Base-by-base conservation (phyloP, 192 early-diverging fungal genomes). In the Coemansia sp. region DNA sequence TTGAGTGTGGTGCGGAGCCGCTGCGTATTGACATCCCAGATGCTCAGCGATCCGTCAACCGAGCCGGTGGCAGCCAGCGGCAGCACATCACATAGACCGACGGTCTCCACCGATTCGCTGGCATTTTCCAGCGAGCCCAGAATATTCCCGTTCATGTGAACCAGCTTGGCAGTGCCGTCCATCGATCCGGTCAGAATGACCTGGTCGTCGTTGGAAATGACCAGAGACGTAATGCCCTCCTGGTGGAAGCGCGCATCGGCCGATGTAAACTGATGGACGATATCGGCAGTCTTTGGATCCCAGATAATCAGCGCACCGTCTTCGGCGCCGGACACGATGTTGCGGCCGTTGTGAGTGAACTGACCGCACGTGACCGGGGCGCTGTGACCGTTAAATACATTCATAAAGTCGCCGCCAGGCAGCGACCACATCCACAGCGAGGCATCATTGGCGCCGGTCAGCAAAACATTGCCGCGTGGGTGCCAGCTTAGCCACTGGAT, bases 371-470 rank as follows among this genome's bases (percentile, higher is more conserved):
- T 88, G 21, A 95, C 87, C 8, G 90, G 71, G 15, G 79, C 88
- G 25, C 85, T 69, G 59, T 97, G 95, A 15, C 95, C 94, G 14
- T 83, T 84, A 53, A 99, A 97, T 14, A 97, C 88, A 50, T 90
- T 87, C 93, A 99, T 96, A 62, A 90, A 92, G 30, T 83, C 82
- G 32, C 94, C 93, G 3, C 67, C 80, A 2, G 93, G 95, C 66
- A 94, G 70, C 58, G 59, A 61, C 96, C 96, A 97, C 95, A 99
- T 97, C 94, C 94, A 99, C 46, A 97, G 61, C 5, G 90, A 91
- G 2, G 84, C 87, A 71, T 98, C 97, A 38, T 79, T 76, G 27
- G 87, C 81, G 17, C 94, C 94, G n/a, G 89, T 90, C 21, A 99
- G 63, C 12, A 99, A 53, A 10, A 97, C 86, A 51, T 85, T 84